Conservation (phyloP, 257 asterid species). For the Plantago elongata region DNA sequence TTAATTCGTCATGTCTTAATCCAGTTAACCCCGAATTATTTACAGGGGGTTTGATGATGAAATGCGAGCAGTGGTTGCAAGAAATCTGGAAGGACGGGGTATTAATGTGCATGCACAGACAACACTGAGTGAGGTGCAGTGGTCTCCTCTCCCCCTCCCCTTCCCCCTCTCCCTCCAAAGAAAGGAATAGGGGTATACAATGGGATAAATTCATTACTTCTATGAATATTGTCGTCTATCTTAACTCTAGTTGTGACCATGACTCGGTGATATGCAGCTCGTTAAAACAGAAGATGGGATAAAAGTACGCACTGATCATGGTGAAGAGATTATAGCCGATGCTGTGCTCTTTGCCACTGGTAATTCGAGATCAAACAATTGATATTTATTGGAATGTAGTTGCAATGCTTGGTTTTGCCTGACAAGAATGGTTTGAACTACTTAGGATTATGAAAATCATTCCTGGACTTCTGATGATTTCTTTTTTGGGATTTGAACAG, state of each 20-base stretch:
- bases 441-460: too few relatives aligned
- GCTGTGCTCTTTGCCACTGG: constrained; percentile 98
- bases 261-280: constrained; percentile 48
- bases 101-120: constrained; percentile 76
- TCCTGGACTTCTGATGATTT: too few relatives aligned
- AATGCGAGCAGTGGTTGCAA: constrained; percentile 86
- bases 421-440: too few relatives aligned
- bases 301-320: constrained; percentile 72
- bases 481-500: too few relatives aligned
- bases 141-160: too few relatives aligned
- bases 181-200: neutral
- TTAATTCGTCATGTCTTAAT: constrained; percentile 7
- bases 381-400: too few relatives aligned
- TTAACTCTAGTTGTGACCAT: constrained; percentile 11
- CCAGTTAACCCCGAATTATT: constrained; percentile 12
- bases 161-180: neutral
- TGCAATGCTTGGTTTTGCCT: neutral
- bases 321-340: constrained; percentile 83
- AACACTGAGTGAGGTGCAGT: constrained; percentile 70
- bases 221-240: neutral
- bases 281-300: constrained; percentile 70
- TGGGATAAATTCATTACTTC: constrained; percentile 8
- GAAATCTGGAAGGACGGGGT: constrained; percentile 95
- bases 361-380: constrained; percentile 29
- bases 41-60: constrained; percentile 97